Conservation (phyloP, 1,284 basidiomycete species). For the Microbotryum lychnidis-dioicae region DNA sequence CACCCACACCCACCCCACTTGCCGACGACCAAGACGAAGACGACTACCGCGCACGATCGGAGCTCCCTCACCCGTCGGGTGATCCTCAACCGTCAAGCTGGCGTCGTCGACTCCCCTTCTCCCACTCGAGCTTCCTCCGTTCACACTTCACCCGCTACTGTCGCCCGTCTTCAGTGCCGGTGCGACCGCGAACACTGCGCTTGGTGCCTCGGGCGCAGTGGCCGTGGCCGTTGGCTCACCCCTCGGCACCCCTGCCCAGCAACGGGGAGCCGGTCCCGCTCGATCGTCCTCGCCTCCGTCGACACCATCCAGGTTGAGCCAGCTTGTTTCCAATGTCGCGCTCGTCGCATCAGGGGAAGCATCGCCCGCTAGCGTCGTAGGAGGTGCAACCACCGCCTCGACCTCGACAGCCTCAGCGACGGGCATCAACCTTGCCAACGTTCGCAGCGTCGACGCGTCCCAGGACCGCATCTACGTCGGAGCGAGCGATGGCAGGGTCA, state of each 20-base stretch:
- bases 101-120: slow-evolving; percentile 3
- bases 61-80: no score
- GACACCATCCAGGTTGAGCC: not conserved
- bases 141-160: slow-evolving; percentile 21
- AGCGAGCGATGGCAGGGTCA: slow-evolving; percentile 18
- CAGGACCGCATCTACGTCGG: slow-evolving; percentile 22
- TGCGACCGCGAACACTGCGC: not conserved
- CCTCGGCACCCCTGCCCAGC: slow-evolving; percentile 16
- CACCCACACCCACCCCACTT: no score
- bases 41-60: no score
- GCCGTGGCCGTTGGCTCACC: not conserved
- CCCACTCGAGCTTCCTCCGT: slow-evolving; percentile 30
- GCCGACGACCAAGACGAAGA: no score
- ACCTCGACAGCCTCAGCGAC: not conserved
- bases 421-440: not conserved
- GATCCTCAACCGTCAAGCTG: slow-evolving; percentile 1
- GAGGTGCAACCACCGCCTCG: not conserved
- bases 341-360: not conserved
- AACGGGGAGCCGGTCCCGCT: not conserved
- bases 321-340: slow-evolving; percentile 11
- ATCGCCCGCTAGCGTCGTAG: not conserved
- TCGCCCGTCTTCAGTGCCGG: slow-evolving; percentile 13
- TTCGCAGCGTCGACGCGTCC: slow-evolving; percentile 20
- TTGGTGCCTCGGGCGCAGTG: not conserved
- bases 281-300: slow-evolving; percentile 1